These are phyloP conservation scores for Sungouiella blattae DNA, from an alignment of 805 yeast species.

Conservation along the genomic window DNA sequence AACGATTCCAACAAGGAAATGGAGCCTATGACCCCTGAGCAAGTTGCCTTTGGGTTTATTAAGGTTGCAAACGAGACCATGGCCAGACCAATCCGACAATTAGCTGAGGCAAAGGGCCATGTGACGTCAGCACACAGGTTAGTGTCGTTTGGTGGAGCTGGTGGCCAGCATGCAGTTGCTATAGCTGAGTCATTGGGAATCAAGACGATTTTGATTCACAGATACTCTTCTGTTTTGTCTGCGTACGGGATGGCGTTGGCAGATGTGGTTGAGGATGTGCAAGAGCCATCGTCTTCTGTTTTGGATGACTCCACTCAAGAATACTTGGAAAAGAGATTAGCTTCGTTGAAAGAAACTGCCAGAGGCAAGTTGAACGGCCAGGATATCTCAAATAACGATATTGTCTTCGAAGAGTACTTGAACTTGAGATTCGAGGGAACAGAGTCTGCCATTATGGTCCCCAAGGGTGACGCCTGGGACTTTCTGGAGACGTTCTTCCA, in stretches of 20 bases:
- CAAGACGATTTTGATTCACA: constrained; percentile 13
- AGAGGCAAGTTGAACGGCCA: constrained; percentile 7
- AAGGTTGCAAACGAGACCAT: constrained; percentile 18
- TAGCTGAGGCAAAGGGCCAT: constrained; percentile 18
- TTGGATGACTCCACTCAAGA: background rate
- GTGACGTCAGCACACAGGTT: constrained; percentile 14
- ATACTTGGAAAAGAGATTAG: constrained; percentile 4
- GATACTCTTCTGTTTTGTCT: constrained; percentile 18
- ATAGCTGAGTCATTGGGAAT: constrained; percentile 17
- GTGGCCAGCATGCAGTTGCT: constrained; percentile 19
- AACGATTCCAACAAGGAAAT: constrained; percentile 10
- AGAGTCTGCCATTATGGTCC: constrained; percentile 16
- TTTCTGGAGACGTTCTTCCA: constrained; percentile 9
- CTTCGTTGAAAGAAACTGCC: constrained; percentile 6
- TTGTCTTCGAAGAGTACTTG: constrained; percentile 14
- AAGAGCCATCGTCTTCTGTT: constrained; percentile 2
- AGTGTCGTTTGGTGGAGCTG: constrained; percentile 19
- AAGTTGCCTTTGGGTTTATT: constrained; percentile 17
- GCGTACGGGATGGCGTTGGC: constrained; percentile 21
- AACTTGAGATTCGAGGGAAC: constrained; percentile 16
- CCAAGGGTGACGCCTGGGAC: constrained; percentile 13
- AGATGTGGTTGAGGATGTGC: constrained; percentile 18
- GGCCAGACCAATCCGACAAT: constrained; percentile 18
- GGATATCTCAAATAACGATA: constrained; percentile 9
- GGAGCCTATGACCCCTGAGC: constrained; percentile 13